Conservation (phyloP, 2,329 filamentous ascomycete species). For the Macroventuria anomochaeta region DNA sequence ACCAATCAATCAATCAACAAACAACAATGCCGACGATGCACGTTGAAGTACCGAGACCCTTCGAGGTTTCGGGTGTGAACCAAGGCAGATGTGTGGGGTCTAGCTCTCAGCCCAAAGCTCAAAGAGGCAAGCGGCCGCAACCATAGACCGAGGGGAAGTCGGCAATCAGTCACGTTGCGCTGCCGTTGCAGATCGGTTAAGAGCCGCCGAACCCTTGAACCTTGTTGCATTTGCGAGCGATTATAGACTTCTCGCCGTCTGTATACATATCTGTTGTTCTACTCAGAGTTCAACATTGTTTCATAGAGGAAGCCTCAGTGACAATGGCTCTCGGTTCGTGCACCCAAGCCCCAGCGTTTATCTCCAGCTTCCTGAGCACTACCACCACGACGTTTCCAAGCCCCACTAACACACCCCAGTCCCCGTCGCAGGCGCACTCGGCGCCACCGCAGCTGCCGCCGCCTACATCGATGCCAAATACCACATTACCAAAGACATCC, state of each 20-base stretch:
- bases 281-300: background rate
- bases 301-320: background rate
- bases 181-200: slow-evolving; percentile 22
- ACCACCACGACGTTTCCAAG: background rate
- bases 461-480: slow-evolving; percentile 74
- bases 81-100: slow-evolving; percentile 27
- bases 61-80: slow-evolving; percentile 5
- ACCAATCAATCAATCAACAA: no score
- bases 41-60: background rate
- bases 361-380: background rate
- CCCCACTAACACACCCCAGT: slow-evolving; percentile 25
- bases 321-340: slow-evolving; percentile 18
- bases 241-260: background rate
- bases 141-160: slow-evolving; percentile 30
- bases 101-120: slow-evolving; percentile 14
- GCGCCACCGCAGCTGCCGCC: slow-evolving; percentile 51
- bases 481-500: slow-evolving; percentile 68
- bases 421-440: slow-evolving; percentile 44
- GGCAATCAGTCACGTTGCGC: slow-evolving; percentile 38
- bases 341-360: background rate
- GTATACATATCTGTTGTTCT: background rate
- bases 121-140: slow-evolving; percentile 16
- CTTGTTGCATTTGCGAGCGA: background rate
- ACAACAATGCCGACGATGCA: background rate
- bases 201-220: background rate